Conservation (phyloP, 192 early-diverging fungal genomes). For the Spinellus fusiger region DNA sequence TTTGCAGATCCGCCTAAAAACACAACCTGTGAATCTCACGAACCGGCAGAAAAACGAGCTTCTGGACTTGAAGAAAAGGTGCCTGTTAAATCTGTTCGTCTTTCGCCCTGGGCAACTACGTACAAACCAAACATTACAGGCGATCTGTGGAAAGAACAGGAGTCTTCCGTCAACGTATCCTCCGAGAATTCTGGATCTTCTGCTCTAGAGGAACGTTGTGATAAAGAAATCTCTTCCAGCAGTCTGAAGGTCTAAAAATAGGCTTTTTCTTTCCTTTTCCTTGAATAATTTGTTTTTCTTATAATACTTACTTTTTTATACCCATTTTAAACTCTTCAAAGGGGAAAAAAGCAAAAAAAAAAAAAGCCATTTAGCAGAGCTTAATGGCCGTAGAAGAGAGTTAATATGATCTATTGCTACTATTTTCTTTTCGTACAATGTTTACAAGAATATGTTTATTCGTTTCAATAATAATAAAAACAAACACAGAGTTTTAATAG, state of each 20-base stretch:
- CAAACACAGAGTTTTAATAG: constrained; percentile 31
- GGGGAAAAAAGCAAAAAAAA: not conserved
- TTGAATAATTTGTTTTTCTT: no score
- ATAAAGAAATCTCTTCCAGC: no score
- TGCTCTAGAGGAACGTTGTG: no score
- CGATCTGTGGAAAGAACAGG: constrained; percentile 3
- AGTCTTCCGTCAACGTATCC: not conserved
- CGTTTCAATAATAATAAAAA: not conserved
- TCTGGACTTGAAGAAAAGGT: not conserved
- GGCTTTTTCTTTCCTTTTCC: no score
- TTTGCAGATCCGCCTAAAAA: no score
- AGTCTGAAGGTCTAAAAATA: no score
- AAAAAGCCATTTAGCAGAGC: not conserved
- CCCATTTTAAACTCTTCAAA: not conserved
- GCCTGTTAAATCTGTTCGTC: not conserved
- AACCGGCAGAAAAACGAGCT: not conserved
- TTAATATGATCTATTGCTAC: not conserved
- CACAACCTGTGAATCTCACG: not conserved
- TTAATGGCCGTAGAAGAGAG: not conserved
- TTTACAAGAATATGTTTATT: not conserved
- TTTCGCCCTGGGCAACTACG: constrained; percentile 9
- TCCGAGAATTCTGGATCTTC: no score
- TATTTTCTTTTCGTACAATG: not conserved
- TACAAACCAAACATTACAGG: not conserved
- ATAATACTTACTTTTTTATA: no score